Evolutionary conservation across 768 basidiomycete species (phyloP), one percentile per base, ranked within the genome.

Genomic region (Aureoboletus auriporus): DNA sequence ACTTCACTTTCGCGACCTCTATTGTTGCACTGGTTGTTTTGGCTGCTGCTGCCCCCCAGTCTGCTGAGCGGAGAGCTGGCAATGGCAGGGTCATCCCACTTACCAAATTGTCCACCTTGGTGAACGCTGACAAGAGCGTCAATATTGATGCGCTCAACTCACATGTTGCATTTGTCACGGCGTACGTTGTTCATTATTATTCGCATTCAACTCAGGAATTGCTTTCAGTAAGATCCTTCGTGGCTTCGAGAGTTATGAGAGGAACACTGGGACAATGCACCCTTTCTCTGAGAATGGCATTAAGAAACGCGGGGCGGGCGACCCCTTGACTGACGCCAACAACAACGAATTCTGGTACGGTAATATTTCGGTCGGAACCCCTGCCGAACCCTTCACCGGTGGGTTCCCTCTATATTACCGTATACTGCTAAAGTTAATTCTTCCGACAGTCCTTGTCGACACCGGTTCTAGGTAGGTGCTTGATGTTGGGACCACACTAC

Each of bases 391-490:
- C 2, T 53, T 46, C 20, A 50, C 42, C 8, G 44, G 51, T 53
- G 30, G 12, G 30, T 14, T 37, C 33, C 11, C 8, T n/a, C 31
- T 33, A 12, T 31, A 31, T 12, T 33, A 4, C 31, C 7, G 31
- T 33, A 13, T 33, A 33, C 11, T 8, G 31, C 2, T 33, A 9
- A 33, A 10, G 10, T 13, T 11, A 10, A 33, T 33, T 13, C 4
- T 23, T 14, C 16, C 5, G 14, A n/a, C 26, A 55, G 54, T 61
- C 36, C 51, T 49, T 43, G 60, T 63, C 35, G 64, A 66, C 37
- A 64, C 65, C 16, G 65, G 64, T 26, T 58, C 54, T 12, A 52
- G 56, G 52, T 42, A 34, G 8, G 26, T 46, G 7, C 6, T 26
- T 39, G 31, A 33, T 33, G 31, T 33, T 11, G 31, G 4, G 6